phyloP scores from a whole-genome alignment of 2,329 filamentous ascomycete genomes.

The Conoideocrella luteorostrata region DNA sequence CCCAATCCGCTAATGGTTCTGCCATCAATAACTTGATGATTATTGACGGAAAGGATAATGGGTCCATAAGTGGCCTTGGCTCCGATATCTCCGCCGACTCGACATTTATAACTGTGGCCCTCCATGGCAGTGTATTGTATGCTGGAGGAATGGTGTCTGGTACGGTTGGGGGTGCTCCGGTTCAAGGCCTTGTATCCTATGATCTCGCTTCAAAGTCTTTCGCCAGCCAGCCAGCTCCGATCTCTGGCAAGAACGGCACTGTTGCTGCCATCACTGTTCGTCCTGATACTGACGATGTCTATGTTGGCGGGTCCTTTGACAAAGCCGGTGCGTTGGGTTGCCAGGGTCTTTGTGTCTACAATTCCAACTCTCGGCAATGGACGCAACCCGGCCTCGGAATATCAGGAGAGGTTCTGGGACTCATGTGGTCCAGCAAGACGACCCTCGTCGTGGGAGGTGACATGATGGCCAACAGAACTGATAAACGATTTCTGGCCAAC shows the following conservation, averaged over 20 bases:
- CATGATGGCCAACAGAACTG: conserved; percentile 60
- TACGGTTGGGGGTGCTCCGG: conserved; percentile 50
- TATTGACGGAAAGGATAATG: conserved; percentile 66
- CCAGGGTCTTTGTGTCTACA: conserved; percentile 74
- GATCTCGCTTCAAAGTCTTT: conserved; percentile 62
- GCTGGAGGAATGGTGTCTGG: conserved; percentile 78
- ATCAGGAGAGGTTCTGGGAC: conserved; percentile 60
- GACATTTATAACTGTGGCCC: conserved; percentile 64
- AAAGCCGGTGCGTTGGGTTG: conserved; percentile 78
- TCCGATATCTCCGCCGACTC: conserved; percentile 63
- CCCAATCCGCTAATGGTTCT: conserved; percentile 61
- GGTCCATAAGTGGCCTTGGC: conserved; percentile 63
- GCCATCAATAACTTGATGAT: conserved; percentile 74
- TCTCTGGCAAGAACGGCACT: conserved; percentile 62
- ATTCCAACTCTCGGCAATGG: conserved; percentile 68
- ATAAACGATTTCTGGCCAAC: conserved; percentile 57
- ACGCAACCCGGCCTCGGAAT: conserved; percentile 68
- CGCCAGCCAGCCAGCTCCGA: conserved; percentile 64
- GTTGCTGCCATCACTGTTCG: conserved; percentile 73
- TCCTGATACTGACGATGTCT: conserved; percentile 67
- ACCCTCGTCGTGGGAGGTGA: conserved; percentile 73
- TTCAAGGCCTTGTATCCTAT: conserved; percentile 75
- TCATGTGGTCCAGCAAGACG: conserved; percentile 70
- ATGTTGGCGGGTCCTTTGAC: conserved; percentile 80
- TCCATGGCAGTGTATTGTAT: conserved; percentile 63